These are phyloP conservation scores for Botryotinia convoluta DNA, from an alignment of 2,329 filamentous ascomycete genomes.

Conservation along the genomic window DNA sequence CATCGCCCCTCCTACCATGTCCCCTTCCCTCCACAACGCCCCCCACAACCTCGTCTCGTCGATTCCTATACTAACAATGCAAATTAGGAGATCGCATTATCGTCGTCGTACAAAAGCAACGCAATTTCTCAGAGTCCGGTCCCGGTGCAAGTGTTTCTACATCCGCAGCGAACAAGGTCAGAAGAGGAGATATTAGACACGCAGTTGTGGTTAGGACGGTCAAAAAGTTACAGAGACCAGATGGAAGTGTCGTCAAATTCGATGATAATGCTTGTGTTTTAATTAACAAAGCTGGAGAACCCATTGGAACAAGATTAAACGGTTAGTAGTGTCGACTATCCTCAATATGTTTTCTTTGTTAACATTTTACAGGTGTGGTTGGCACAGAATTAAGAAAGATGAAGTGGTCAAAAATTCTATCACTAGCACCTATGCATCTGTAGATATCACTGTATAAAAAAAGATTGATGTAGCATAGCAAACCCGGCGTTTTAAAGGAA, in stretches of 20 bases:
- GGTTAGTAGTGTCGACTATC: conserved; percentile 46
- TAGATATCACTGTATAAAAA: conserved; percentile 40
- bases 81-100: conserved; percentile 86
- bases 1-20: neutral
- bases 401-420: conserved; percentile 98
- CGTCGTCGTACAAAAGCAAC: conserved; percentile 95
- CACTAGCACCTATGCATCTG: conserved; percentile 82
- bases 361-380: conserved; percentile 64
- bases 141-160: conserved; percentile 70
- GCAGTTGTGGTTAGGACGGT: conserved; percentile 90
- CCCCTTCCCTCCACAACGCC: neutral
- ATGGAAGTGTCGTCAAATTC: conserved; percentile 88
- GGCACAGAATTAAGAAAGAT: conserved; percentile 84
- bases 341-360: conserved; percentile 19
- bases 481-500: conserved; percentile 16
- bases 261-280: conserved; percentile 98
- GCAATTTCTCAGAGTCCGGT: conserved; percentile 69
- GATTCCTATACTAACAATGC: conserved; percentile 6
- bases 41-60: neutral
- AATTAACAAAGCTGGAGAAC: conserved; percentile 95
- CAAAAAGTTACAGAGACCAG: conserved; percentile 81
- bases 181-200: conserved; percentile 92
- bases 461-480: conserved; percentile 4
- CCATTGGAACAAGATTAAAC: conserved; percentile 88
- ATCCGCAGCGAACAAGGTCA: conserved; percentile 83